Evolutionary conservation across 225 moss, liverwort and hornwort species (phyloP), one percentile per base, ranked within the genome.

Genomic region (Pleurozium schreberi): DNA sequence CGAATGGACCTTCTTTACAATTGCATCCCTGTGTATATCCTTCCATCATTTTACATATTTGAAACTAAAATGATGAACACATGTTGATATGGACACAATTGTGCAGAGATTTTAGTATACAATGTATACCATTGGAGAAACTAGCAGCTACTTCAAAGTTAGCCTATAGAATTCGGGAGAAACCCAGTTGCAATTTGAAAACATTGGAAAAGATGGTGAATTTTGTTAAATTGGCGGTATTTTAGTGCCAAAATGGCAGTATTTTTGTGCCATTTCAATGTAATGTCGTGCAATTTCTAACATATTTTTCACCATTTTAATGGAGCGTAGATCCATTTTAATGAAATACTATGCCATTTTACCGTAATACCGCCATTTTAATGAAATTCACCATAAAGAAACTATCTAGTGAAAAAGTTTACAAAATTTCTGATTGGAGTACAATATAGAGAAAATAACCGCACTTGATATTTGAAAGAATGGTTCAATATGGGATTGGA

Each of bases 91-190:
- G 19, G 52, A 21, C 8, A 13, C 22, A 52, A 34, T 21, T 76
- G 34, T 12, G 34, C 34, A 50, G 50, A 75, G 50, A 7, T 50
- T 2, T 1, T 0, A 3, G 12, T 49, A 30, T 30, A 8, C 71
- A 45, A 14, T 16, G 15, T 26, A 23, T 11, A n/a, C 3, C 11
- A 49, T 9, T 0, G 1, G 2, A 71, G 16, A 43, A 28, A 45
- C 0, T 0, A 2, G 4, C 5, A 8, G 5, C 23, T 50, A 7
- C 1, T 19, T 49, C 49, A 12, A 75, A 49, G 49, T 12, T 75
- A 21, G 34, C 10, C 2, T 0, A 12, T 76, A 47, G 15, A 31
- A 52, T 50, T 75, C 33, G 31, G 11, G 13, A 52, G 34, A 50
- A 50, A 1, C 4, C 0, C 4, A 6, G 3, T 75, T 75, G 75